A percentile compares a stretch with the other conserved stretches of the same genome.
phyloP scores from a whole-genome alignment of 2,329 filamentous ascomycete genomes.

The Clarireedia sp. region DNA sequence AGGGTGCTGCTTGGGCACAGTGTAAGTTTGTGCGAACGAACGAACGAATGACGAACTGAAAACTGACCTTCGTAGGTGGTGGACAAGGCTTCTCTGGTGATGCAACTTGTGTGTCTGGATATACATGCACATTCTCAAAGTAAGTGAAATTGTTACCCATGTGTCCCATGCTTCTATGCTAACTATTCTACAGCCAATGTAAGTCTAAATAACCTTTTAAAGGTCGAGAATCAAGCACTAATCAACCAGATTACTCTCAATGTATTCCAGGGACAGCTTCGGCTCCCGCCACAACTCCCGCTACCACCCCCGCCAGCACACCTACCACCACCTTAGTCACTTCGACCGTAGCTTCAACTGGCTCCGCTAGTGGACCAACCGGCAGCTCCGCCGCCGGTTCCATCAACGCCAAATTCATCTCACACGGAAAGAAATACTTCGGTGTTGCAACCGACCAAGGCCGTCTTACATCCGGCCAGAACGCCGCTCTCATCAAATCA shows the following conservation, averaged over 20 bases:
- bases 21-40: conserved; percentile 11
- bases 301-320: neutral
- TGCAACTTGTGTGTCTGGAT: conserved; percentile 27
- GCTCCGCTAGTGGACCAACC: neutral
- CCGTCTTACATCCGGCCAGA: conserved; percentile 40
- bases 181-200: neutral
- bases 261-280: conserved; percentile 16
- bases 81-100: conserved; percentile 25
- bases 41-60: neutral
- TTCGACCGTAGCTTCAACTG: neutral
- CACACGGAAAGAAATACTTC: conserved; percentile 58
- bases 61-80: conserved; percentile 20
- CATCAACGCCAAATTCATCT: conserved; percentile 49
- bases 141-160: neutral
- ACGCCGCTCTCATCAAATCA: conserved; percentile 46
- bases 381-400: conserved; percentile 30
- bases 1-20: conserved; percentile 16
- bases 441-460: conserved; percentile 50
- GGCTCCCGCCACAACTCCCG: neutral
- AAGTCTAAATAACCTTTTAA: neutral
- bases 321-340: conserved; percentile 6
- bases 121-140: conserved; percentile 20
- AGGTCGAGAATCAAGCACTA: neutral
- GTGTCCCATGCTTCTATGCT: neutral
- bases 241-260: conserved; percentile 18